Percentiles rank a stretch among this genome's conserved stretches.
These are phyloP conservation scores for Trypanosoma grayi DNA, from an alignment of 208 protist species.

Conservation along the genomic window DNA sequence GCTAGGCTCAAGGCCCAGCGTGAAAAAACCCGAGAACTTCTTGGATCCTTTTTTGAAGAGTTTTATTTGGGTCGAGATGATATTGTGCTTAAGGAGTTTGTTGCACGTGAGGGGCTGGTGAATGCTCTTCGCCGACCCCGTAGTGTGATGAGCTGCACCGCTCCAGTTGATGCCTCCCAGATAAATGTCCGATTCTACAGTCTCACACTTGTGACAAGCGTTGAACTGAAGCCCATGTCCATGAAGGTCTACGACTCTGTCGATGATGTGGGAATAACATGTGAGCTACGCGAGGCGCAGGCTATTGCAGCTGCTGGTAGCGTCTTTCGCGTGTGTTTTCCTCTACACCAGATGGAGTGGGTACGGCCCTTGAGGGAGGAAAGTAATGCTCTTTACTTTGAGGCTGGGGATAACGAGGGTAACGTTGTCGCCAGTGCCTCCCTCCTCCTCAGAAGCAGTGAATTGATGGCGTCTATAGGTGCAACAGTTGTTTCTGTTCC, in stretches of 20 bases:
- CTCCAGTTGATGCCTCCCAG: background rate
- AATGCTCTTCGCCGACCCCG: background rate
- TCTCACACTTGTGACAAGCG: constrained; percentile 11
- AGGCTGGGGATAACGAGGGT: constrained; percentile 9
- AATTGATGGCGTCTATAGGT: background rate
- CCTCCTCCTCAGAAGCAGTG: constrained; percentile 17
- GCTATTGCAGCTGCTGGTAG: constrained; percentile 21
- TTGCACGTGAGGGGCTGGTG: constrained; percentile 21
- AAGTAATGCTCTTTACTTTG: constrained; percentile 29
- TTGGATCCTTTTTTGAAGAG: constrained; percentile 26
- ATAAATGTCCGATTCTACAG: constrained; percentile 23
- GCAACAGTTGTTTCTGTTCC: constrained; percentile 24
- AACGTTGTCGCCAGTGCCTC: constrained; percentile 27
- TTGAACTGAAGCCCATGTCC: constrained; percentile 3
- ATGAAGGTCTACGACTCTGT: constrained; percentile 24
- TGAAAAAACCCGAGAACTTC: constrained; percentile 15
- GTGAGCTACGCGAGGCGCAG: constrained; percentile 23
- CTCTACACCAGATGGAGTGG: constrained; percentile 10
- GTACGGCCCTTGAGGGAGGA: background rate
- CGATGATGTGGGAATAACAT: constrained; percentile 11
- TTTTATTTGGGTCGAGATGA: constrained; percentile 40
- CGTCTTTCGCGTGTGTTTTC: constrained; percentile 26
- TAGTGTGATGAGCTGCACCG: background rate
- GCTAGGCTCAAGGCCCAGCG: background rate
- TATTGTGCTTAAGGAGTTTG: constrained; percentile 32